phyloP scores from a whole-genome alignment of 192 early-diverging fungal species.

The Pilobolus umbonatus region DNA sequence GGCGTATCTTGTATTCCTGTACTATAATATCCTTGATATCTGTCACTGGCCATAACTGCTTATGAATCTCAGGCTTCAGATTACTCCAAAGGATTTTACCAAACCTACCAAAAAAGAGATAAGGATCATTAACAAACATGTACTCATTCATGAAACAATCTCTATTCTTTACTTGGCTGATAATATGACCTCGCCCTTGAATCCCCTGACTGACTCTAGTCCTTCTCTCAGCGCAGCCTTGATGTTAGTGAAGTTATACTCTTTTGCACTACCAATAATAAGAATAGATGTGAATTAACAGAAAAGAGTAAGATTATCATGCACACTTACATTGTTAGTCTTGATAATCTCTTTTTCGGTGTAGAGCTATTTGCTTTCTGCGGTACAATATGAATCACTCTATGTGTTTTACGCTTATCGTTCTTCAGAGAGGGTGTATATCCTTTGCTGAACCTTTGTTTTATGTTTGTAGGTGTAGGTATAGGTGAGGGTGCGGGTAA shows the following conservation, averaged over 20 bases:
- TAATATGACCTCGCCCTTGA: conserved; percentile 31
- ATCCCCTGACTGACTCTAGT: conserved; percentile 16
- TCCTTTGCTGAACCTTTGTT: no score
- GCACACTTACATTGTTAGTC: no score
- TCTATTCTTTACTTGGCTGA: conserved; percentile 33
- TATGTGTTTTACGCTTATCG: no score
- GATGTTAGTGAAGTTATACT: background rate
- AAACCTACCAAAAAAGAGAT: conserved; percentile 13
- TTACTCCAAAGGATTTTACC: conserved; percentile 29
- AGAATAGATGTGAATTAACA: no score
- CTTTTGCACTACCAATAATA: background rate
- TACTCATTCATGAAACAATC: no score
- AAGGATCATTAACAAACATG: background rate
- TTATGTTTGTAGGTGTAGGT: no score
- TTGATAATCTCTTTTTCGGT: no score
- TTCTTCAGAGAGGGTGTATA: no score
- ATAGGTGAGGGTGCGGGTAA: no score
- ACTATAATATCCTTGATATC: conserved; percentile 30
- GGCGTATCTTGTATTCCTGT: conserved; percentile 1
- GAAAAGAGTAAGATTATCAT: no score
- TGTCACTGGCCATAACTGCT: conserved; percentile 25
- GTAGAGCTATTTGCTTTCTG: no score
- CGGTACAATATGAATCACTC: no score
- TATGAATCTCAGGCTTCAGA: conserved; percentile 1
- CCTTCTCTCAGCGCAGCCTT: background rate